Conservation (phyloP, 1,139 yeast genomes). For the Geotrichum restrictum region DNA sequence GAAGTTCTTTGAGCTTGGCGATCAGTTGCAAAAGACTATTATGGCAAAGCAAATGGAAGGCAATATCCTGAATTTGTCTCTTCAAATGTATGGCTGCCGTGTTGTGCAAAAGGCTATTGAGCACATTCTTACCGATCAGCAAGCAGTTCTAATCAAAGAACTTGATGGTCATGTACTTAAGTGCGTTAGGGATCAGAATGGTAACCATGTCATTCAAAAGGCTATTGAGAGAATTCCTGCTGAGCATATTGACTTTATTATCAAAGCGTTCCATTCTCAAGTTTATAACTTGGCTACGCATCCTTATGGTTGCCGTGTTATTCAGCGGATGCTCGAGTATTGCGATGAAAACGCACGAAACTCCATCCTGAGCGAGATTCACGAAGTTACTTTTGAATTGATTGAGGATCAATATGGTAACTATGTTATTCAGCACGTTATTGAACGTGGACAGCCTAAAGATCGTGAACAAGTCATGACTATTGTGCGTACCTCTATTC, state of each 20-base stretch:
- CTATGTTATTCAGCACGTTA: slow-evolving; percentile 92
- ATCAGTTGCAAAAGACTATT: slow-evolving; percentile 62
- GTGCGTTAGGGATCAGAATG: slow-evolving; percentile 94
- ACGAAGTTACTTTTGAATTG: slow-evolving; percentile 65
- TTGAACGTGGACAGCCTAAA: slow-evolving; percentile 66
- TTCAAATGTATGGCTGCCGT: slow-evolving; percentile 97
- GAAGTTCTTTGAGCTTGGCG: slow-evolving; percentile 83
- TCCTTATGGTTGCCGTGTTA: slow-evolving; percentile 96
- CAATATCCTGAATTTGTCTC: slow-evolving; percentile 66
- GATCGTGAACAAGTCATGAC: slow-evolving; percentile 52
- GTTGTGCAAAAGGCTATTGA: slow-evolving; percentile 94
- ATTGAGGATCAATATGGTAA: slow-evolving; percentile 97
- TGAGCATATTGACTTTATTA: slow-evolving; percentile 62
- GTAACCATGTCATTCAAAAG: slow-evolving; percentile 95
- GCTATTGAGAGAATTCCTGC: slow-evolving; percentile 85
- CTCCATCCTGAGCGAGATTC: slow-evolving; percentile 61
- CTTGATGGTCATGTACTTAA: slow-evolving; percentile 63
- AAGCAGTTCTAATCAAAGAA: slow-evolving; percentile 66
- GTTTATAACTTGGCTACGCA: slow-evolving; percentile 88
- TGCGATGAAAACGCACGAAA: slow-evolving; percentile 58
- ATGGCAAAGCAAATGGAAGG: slow-evolving; percentile 74
- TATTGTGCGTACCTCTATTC: slow-evolving; percentile 56
- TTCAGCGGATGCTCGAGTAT: slow-evolving; percentile 84
- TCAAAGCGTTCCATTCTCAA: slow-evolving; percentile 70
- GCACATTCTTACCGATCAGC: slow-evolving; percentile 61